Evolutionary conservation across 345 rosid species (phyloP).

Genomic region (Camelina hispida): DNA sequence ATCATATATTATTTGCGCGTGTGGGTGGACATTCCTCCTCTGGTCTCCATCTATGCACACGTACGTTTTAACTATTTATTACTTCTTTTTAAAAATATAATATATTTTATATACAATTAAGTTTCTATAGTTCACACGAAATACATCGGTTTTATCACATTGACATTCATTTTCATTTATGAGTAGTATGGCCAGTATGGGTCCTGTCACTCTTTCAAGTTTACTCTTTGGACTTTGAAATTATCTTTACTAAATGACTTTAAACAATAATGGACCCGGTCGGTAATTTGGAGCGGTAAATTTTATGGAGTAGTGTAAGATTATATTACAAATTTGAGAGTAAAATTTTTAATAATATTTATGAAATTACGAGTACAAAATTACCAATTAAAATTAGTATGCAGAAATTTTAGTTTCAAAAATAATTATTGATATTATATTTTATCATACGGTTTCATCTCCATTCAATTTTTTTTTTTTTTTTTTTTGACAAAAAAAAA

Average conservation of each 20-base stretch:
- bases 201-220: conserved; percentile 12
- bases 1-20: conserved; percentile 48
- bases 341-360: too few relatives aligned
- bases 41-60: conserved; percentile 47
- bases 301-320: too few relatives aligned
- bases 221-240: not conserved
- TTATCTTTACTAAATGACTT: not conserved
- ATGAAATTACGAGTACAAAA: too few relatives aligned
- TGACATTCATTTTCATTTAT: conserved; percentile 33
- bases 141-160: conserved; percentile 27
- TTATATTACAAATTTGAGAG: too few relatives aligned
- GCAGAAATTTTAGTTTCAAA: too few relatives aligned
- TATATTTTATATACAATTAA: not conserved
- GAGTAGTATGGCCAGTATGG: conserved; percentile 31
- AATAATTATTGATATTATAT: too few relatives aligned
- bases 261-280: too few relatives aligned
- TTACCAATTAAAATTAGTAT: too few relatives aligned
- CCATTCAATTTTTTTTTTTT: too few relatives aligned
- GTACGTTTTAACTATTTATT: conserved; percentile 30
- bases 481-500: too few relatives aligned
- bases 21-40: conserved; percentile 55
- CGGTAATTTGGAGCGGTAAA: too few relatives aligned
- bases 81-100: not conserved
- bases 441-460: too few relatives aligned
- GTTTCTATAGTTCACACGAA: conserved; percentile 14